Evolutionary conservation across 2,329 filamentous ascomycete species (phyloP).

Genomic region (Chrysoporthe austroafricana): DNA sequence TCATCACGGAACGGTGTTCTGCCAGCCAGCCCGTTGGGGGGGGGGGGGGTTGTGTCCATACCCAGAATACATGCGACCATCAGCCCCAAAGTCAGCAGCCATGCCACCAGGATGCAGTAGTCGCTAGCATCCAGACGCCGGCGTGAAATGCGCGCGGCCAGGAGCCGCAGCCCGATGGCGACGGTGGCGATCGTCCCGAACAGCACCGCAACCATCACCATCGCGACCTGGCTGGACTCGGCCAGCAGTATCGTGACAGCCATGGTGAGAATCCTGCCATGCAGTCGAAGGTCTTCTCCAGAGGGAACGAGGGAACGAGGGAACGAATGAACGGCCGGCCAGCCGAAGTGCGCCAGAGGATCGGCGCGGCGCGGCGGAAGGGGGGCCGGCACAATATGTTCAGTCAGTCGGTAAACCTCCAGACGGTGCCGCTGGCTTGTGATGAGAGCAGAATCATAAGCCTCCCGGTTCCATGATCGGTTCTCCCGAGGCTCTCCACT

Average conservation of each 20-base stretch:
- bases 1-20: not conserved
- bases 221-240: conserved; percentile 30
- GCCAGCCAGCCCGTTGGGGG: not conserved
- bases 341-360: not conserved
- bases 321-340: not conserved
- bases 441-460: not conserved
- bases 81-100: conserved; percentile 29
- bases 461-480: not conserved
- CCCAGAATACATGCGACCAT: conserved; percentile 19
- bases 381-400: not conserved
- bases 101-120: conserved; percentile 31
- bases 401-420: not conserved
- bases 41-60: not conserved
- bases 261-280: conserved; percentile 25
- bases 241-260: conserved; percentile 32
- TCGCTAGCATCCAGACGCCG: conserved; percentile 34
- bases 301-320: no score
- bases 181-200: conserved; percentile 31
- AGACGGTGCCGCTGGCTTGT: not conserved
- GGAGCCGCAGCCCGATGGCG: conserved; percentile 32
- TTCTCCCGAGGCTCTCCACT: conserved; percentile 5
- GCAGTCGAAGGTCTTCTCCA: not conserved
- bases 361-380: not conserved
- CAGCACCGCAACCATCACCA: conserved; percentile 24
- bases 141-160: conserved; percentile 32